Conservation (phyloP, 2,329 filamentous ascomycete species). For the Xylariaceae sp. region DNA sequence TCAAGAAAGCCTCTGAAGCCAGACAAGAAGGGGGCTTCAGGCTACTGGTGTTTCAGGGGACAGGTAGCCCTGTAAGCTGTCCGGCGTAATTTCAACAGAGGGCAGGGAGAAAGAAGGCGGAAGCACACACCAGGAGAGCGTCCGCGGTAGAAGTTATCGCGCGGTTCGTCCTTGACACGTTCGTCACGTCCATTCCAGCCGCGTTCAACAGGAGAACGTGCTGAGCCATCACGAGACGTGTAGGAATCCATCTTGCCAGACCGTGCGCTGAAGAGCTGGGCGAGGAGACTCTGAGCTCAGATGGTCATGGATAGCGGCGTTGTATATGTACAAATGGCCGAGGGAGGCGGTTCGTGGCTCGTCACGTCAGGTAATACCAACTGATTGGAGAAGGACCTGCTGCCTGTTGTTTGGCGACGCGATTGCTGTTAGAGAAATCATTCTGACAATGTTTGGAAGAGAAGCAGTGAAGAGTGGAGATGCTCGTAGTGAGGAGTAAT, state of each 20-base stretch:
- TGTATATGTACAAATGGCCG: conserved; percentile 16
- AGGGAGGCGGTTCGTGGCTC: conserved; percentile 14
- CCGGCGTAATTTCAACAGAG: too few species aligned
- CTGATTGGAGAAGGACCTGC: conserved; percentile 13
- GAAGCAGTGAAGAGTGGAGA: conserved; percentile 16
- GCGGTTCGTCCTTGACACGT: conserved; percentile 43
- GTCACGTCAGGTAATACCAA: conserved; percentile 20
- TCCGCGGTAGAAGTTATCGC: conserved; percentile 56
- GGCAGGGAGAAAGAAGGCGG: not conserved
- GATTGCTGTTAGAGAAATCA: conserved; percentile 50
- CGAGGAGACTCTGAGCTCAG: not conserved
- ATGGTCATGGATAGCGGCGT: conserved; percentile 3
- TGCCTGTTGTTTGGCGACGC: conserved; percentile 44
- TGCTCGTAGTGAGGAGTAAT: conserved; percentile 13
- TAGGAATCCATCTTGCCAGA: conserved; percentile 45
- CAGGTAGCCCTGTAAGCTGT: too few species aligned
- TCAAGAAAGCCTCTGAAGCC: too few species aligned
- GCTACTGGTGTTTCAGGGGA: too few species aligned
- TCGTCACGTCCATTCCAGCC: conserved; percentile 47
- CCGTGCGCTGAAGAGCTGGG: conserved; percentile 1
- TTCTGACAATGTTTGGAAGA: conserved; percentile 28
- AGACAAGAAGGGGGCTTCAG: too few species aligned
- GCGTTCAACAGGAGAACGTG: conserved; percentile 46
- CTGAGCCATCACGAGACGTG: conserved; percentile 44
- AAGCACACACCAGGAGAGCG: conserved; percentile 61